Evolutionary conservation across 2,329 filamentous ascomycete genomes (phyloP).

Genomic region (Teratosphaeria nubilosa): DNA sequence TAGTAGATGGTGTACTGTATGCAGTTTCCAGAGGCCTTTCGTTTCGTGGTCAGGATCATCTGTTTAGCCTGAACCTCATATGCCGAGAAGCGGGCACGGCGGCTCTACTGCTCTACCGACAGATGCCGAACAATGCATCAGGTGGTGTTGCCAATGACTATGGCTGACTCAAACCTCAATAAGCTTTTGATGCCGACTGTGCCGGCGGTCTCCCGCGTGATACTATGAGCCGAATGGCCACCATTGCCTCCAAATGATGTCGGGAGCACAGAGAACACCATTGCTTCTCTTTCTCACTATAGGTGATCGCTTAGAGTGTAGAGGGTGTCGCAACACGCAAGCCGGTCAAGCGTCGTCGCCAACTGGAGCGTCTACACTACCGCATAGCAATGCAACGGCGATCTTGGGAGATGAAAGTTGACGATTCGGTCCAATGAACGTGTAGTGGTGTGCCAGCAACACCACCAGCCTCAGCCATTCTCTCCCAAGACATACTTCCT

Average conservation of each 20-base stretch:
- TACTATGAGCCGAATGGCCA: too few species aligned
- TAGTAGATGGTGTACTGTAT: neutral
- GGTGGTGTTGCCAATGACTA: neutral
- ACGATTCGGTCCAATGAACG: neutral
- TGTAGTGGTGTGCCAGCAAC: neutral
- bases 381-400: neutral
- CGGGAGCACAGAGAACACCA: too few species aligned
- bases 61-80: neutral
- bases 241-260: too few species aligned
- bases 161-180: neutral
- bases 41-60: neutral
- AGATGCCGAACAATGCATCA: neutral
- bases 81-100: neutral
- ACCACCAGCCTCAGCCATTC: conserved; percentile 1
- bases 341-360: too few species aligned
- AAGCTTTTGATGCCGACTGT: too few species aligned
- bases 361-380: too few species aligned
- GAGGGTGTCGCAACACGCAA: too few species aligned
- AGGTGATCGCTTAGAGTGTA: too few species aligned
- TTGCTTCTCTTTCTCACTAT: too few species aligned
- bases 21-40: neutral
- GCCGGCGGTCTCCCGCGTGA: too few species aligned
- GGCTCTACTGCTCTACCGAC: neutral
- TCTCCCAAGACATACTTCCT: conserved; percentile 15
- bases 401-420: neutral